Evolutionary conservation across 2,329 filamentous ascomycete genomes (phyloP), one percentile per base, ranked within the genome.

Genomic region (Helotiales sp.): DNA sequence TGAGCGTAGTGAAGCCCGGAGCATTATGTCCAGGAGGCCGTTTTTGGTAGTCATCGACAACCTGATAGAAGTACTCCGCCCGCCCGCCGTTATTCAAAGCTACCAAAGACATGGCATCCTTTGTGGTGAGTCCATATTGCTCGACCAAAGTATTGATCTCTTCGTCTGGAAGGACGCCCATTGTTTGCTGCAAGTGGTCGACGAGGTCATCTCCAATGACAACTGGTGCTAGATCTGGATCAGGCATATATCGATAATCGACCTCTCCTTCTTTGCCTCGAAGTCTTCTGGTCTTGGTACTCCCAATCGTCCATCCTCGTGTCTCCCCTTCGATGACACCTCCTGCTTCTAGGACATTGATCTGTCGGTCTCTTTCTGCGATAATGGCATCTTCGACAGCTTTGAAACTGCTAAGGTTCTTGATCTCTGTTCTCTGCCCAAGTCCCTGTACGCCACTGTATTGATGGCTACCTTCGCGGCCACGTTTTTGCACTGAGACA

Each of bases 241-340:
- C 95, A 0, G 95, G 93, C 93, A 99, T 98, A 71, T 99, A 99
- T 40, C 95, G 83, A 73, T 99, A 99, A 73, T 99, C 95, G 5
- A 98, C 92, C 70, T 96, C 93, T 48, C 95, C 95, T 73, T 98
- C 95, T 73, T 99, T 99, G 25, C 91, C 91, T 67, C 95, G 84
- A 42, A 99, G 77, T 38, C 88, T 83, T 58, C 85, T 86, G 3
- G 95, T 98, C 71, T 92, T 88, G 3, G 85, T 91, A 62, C 86
- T 88, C 2, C 92, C 92, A 24, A 96, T 81, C 1, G 91, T 89
- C 92, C 93, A 99, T 5, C 95, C 93, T 57, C 95, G 83, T 7
- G 95, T 99, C 76, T 99, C 95, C 44, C 93, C 91, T 63, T 86
- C 82, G 50, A 97, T 82, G 0, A 77, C 74, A 1, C 90, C 90